Conservation (phyloP, 805 yeast genomes). For the Lipomyces starkeyi region DNA sequence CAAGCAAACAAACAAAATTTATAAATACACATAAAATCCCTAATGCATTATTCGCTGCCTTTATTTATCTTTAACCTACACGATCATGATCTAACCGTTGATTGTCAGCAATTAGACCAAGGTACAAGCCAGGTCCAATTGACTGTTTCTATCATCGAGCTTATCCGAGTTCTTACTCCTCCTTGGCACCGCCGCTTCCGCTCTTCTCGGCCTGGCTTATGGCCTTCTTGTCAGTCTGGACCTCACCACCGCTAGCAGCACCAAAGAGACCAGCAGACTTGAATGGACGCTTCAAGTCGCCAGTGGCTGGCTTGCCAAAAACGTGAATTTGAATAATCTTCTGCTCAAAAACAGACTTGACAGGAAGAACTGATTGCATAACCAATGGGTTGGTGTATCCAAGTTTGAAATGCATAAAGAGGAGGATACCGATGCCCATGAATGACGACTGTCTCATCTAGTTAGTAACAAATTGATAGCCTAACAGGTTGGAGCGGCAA, state of each 20-base stretch:
- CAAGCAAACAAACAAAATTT: conserved; percentile 4
- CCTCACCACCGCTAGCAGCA: conserved; percentile 52
- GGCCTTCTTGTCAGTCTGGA: conserved; percentile 85
- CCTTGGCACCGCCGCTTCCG: conserved; percentile 82
- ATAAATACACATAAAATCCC: not conserved
- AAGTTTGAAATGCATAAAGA: conserved; percentile 96
- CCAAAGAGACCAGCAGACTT: conserved; percentile 79
- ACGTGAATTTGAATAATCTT: conserved; percentile 91
- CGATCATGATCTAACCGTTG: not conserved
- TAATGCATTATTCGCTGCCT: not conserved
- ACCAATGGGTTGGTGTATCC: conserved; percentile 96
- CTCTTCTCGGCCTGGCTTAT: conserved; percentile 82
- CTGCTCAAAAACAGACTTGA: conserved; percentile 87
- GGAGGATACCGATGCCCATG: conserved; percentile 95
- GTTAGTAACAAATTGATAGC: conserved; percentile 2
- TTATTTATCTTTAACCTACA: not conserved
- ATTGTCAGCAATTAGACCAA: too few species aligned
- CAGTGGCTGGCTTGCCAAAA: conserved; percentile 79
- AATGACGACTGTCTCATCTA: conserved; percentile 63
- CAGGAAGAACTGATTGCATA: conserved; percentile 89
- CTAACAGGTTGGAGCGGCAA: not conserved
- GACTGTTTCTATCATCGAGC: not conserved
- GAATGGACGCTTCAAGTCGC: conserved; percentile 96
- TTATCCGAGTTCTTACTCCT: conserved; percentile 58
- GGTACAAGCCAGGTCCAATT: not conserved